These are phyloP conservation scores for Schizosaccharomyces lindneri DNA, from an alignment of 805 yeast species.

Conservation along the genomic window DNA sequence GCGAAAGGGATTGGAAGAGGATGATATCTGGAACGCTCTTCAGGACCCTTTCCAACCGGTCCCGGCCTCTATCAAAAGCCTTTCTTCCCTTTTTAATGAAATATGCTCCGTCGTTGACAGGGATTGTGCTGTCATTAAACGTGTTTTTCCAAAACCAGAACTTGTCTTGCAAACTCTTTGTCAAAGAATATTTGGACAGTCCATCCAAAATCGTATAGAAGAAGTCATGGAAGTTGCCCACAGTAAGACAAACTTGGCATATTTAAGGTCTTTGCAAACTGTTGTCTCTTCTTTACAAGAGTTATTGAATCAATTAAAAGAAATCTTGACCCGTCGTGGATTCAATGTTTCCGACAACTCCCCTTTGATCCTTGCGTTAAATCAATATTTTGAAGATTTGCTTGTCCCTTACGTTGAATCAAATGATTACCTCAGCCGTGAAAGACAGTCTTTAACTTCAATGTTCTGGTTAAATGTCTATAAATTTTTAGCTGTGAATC, in stretches of 20 bases:
- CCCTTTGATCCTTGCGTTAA: neutral
- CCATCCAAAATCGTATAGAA: conserved; percentile 1
- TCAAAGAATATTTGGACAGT: conserved; percentile 51
- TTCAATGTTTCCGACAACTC: neutral
- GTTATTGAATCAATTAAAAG: neutral
- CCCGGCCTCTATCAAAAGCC: conserved; percentile 28
- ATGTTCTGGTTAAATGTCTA: neutral
- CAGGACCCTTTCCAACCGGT: conserved; percentile 32
- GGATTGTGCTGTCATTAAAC: conserved; percentile 48
- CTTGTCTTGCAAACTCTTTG: conserved; percentile 45
- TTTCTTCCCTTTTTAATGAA: conserved; percentile 25
- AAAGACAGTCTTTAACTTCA: neutral
- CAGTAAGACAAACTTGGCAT: neutral
- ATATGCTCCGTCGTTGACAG: conserved; percentile 34
- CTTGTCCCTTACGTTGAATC: neutral
- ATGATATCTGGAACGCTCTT: conserved; percentile 28
- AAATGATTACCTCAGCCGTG: neutral
- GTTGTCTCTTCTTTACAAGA: neutral
- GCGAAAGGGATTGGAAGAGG: conserved; percentile 12
- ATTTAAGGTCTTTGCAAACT: neutral
- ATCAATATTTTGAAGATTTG: neutral
- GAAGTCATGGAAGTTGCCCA: neutral
- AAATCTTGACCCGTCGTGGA: neutral
- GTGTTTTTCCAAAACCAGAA: conserved; percentile 45
- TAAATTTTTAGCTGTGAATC: neutral